Percentiles rank a stretch among this genome's conserved stretches.
phyloP scores from a whole-genome alignment of 176 grass and related monocot species.

The Triticum timopheevii region DNA sequence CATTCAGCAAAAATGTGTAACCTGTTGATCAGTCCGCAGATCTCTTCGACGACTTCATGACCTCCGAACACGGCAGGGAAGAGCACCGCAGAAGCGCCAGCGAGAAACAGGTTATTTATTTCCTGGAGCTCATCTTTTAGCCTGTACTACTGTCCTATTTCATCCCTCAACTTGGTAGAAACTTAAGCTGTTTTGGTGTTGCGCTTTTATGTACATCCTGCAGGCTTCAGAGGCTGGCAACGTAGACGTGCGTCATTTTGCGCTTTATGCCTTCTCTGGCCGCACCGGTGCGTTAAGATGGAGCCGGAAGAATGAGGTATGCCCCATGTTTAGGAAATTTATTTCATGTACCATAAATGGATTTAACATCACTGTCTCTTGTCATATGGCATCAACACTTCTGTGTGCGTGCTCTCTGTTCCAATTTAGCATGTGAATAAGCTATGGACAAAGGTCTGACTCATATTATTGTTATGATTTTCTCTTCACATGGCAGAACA shows the following conservation, averaged over 20 bases:
- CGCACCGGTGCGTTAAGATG: conserved; percentile 64
- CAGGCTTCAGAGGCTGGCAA: conserved; percentile 50
- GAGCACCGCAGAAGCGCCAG: conserved; percentile 51
- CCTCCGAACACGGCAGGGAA: conserved; percentile 47
- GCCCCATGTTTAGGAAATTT: conserved; percentile 12
- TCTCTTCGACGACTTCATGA: conserved; percentile 82
- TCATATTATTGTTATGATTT: conserved; percentile 4
- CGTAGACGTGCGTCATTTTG: conserved; percentile 86
- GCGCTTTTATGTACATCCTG: not conserved
- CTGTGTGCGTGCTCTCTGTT: not conserved
- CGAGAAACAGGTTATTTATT: conserved; percentile 76
- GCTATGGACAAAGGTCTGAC: not conserved
- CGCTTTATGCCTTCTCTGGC: conserved; percentile 95
- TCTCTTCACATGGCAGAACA: conserved; percentile 62
- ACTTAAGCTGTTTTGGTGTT: not conserved
- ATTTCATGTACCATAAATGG: not conserved
- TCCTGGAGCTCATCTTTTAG: not conserved
- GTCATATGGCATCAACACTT: not conserved
- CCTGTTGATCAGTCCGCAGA: conserved; percentile 46
- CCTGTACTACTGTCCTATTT: not conserved
- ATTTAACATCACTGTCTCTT: not conserved
- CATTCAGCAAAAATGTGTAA: not conserved
- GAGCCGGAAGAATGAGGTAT: conserved; percentile 91
- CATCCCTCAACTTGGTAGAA: not conserved
- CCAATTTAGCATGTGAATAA: not conserved